phyloP scores from a whole-genome alignment of 352 stramenopile genomes.

The Pythium utonaiense region DNA sequence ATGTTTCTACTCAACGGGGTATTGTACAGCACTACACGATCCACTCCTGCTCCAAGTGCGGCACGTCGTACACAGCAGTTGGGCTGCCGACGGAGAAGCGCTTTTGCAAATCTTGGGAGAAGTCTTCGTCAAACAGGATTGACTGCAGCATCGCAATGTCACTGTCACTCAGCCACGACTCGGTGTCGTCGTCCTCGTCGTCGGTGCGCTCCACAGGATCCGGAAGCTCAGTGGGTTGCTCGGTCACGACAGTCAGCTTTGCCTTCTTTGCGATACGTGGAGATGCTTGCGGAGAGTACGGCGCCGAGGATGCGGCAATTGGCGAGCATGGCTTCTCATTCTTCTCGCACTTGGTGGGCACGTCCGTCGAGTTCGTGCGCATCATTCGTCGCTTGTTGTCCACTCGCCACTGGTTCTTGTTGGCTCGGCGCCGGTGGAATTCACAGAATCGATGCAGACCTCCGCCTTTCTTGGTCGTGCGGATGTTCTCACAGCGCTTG shows the following conservation, averaged over 20 bases:
- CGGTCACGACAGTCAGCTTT: neutral
- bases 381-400: conserved; percentile 47
- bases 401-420: conserved; percentile 69
- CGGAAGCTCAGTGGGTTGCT: conserved; percentile 2
- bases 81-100: conserved; percentile 7
- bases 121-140: conserved; percentile 19
- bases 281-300: conserved; percentile 8
- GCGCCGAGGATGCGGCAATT: neutral
- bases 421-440: conserved; percentile 58
- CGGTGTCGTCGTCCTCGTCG: conserved; percentile 1
- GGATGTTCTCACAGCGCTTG: conserved; percentile 18
- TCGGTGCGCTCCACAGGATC: conserved; percentile 8
- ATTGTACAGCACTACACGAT: neutral
- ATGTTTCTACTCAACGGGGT: neutral
- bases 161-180: conserved; percentile 16
- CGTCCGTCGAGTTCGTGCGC: neutral
- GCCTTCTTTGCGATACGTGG: conserved; percentile 11
- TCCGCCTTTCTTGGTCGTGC: conserved; percentile 18
- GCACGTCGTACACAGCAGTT: conserved; percentile 13
- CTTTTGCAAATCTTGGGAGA: conserved; percentile 7
- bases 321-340: conserved; percentile 1
- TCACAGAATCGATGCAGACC: conserved; percentile 15
- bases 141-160: conserved; percentile 17
- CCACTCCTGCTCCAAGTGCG: conserved; percentile 14
- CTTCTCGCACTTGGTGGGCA: neutral